Percentiles rank a stretch among this genome's conserved stretches.
Conservation (phyloP, 2,329 filamentous ascomycete genomes). For the Orbilia blumenaviensis region DNA sequence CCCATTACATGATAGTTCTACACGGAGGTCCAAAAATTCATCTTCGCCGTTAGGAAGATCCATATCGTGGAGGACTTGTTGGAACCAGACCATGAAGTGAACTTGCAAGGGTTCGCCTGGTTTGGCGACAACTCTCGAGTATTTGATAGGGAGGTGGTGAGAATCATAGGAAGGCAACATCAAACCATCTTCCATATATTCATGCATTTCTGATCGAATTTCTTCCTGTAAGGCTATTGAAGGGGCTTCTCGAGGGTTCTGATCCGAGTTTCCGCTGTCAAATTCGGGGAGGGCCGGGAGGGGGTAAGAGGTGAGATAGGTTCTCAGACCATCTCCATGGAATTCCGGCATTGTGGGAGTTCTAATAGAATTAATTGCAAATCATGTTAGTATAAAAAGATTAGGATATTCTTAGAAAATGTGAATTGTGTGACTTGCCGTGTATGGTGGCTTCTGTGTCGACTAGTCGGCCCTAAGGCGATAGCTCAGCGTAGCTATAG, state of each 20-base stretch:
- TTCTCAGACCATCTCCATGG: slow-evolving; percentile 24
- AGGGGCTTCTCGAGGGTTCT: slow-evolving; percentile 38
- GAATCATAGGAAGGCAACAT: slow-evolving; percentile 30
- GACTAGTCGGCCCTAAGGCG: too few species aligned
- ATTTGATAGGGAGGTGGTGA: slow-evolving; percentile 24
- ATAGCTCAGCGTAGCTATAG: too few species aligned
- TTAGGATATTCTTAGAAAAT: too few species aligned
- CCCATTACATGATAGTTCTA: slow-evolving; percentile 24
- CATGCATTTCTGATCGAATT: slow-evolving; percentile 29
- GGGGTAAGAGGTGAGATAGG: slow-evolving; percentile 37
- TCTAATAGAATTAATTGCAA: too few species aligned
- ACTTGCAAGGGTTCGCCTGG: slow-evolving; percentile 41
- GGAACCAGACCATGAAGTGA: slow-evolving; percentile 44
- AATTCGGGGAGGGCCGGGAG: slow-evolving; percentile 29
- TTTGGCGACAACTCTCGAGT: slow-evolving; percentile 23
- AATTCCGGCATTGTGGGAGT: slow-evolving; percentile 37
- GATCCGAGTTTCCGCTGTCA: slow-evolving; percentile 5
- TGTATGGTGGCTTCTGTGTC: too few species aligned
- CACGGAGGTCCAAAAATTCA: slow-evolving; percentile 42
- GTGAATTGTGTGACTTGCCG: too few species aligned
- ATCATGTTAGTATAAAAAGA: too few species aligned
- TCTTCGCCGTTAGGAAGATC: slow-evolving; percentile 30
- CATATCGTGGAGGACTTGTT: slow-evolving; percentile 45
- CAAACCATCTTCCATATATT: slow-evolving; percentile 24
- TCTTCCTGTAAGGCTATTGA: slow-evolving; percentile 32